These are phyloP conservation scores for Yamadazyma atmosphaerica DNA, from an alignment of 1,139 yeast genomes.

Conservation along the genomic window DNA sequence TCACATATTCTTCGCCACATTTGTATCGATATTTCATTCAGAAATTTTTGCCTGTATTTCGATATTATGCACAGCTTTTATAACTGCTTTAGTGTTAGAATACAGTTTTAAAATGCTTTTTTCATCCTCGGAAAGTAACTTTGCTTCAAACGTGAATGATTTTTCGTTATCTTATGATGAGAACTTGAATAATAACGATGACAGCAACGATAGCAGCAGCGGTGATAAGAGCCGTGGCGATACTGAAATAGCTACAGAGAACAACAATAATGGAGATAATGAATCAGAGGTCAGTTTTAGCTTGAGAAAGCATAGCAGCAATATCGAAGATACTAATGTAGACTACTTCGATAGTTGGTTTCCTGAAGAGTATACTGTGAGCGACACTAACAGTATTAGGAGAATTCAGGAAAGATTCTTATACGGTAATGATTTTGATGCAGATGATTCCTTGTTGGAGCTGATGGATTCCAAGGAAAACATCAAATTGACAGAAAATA, in stretches of 20 bases:
- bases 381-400: constrained; percentile 6
- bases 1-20: neutral
- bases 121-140: no score
- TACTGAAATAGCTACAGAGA: no score
- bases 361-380: constrained; percentile 9
- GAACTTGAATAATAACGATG: no score
- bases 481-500: constrained; percentile 4
- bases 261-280: neutral
- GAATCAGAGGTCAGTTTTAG: constrained; percentile 1
- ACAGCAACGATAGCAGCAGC: neutral
- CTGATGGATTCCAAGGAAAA: constrained; percentile 3
- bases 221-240: no score
- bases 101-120: neutral
- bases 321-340: constrained; percentile 7
- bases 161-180: no score
- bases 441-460: constrained; percentile 4
- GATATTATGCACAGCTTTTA: neutral
- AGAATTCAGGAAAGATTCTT: constrained; percentile 8
- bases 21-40: neutral
- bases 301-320: constrained; percentile 10
- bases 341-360: constrained; percentile 13
- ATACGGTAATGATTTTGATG: constrained; percentile 3
- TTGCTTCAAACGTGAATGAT: no score
- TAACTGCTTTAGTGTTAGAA: neutral
- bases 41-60: neutral